These are phyloP conservation scores for Solioccasus polychromus DNA, from an alignment of 768 basidiomycete species.

Conservation along the genomic window DNA sequence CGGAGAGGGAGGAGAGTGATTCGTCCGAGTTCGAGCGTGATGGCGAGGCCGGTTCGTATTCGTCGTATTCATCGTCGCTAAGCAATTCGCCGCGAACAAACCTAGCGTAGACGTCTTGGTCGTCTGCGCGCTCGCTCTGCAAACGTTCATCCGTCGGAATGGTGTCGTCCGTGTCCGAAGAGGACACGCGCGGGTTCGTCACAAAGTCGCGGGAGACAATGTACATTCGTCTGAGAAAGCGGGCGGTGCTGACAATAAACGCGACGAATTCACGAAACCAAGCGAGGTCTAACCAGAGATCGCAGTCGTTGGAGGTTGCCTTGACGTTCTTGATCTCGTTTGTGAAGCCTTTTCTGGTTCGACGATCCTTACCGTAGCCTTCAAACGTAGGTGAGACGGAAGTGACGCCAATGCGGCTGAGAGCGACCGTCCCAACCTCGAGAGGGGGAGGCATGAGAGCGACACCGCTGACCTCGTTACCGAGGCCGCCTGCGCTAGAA, in stretches of 20 bases:
- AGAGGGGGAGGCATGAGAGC: conserved; percentile 16
- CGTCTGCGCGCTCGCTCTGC: conserved; percentile 21
- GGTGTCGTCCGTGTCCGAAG: conserved; percentile 6
- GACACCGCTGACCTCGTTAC: conserved; percentile 69
- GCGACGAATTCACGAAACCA: conserved; percentile 40
- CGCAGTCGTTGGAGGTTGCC: conserved; percentile 32
- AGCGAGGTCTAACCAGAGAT: conserved; percentile 38
- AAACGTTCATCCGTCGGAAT: conserved; percentile 4
- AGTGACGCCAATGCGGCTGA: conserved; percentile 43
- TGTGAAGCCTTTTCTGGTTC: conserved; percentile 37
- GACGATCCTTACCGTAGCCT: conserved; percentile 21
- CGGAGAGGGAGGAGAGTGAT: conserved; percentile 25
- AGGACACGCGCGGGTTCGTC: conserved; percentile 12
- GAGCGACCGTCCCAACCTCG: conserved; percentile 34
- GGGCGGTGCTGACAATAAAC: conserved; percentile 31
- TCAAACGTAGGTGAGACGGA: conserved; percentile 32
- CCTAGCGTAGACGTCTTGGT: conserved; percentile 46
- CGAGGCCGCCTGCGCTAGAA: conserved; percentile 66
- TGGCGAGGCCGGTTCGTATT: conserved; percentile 26
- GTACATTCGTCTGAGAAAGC: conserved; percentile 24
- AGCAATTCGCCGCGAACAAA: conserved; percentile 61
- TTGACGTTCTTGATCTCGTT: conserved; percentile 51
- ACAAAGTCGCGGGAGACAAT: conserved; percentile 16
- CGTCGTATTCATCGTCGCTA: conserved; percentile 48
- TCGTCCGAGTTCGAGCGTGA: conserved; percentile 20